Base-by-base conservation (phyloP, 2,329 filamentous ascomycete species). In the Rhynchosporium secalis region DNA sequence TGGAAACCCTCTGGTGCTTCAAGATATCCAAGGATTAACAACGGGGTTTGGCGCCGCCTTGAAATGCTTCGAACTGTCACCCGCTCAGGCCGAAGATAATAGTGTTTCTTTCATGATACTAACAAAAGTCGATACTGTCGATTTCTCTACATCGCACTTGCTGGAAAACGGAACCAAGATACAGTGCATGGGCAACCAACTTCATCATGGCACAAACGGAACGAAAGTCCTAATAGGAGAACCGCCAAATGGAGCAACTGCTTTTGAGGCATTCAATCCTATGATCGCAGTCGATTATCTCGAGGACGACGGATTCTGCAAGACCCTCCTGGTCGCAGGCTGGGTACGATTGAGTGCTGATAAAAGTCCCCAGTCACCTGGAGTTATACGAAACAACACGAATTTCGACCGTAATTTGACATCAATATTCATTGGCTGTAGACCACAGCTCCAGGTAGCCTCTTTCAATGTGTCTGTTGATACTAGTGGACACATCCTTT, bases 401-500 rank as follows among this genome's bases (percentile, higher is more conserved):
- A 10, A 28, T 7, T 15, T 2, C 28, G 49, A 40, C 3, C 13
- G 29, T 12, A 26, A n/a, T 15, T 7, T 58, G 3, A 61, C 56
- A 36, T 56, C 26, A 28, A 67, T 63, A 5, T 66, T 77, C 29
- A 65, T 80, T 1, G 65, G 71, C 3, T 81, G 79, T 51, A 69
- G 62, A 4, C 75, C 76, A 1, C 65, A 45, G 4, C n/a, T 80
- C 1, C 26, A 65, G 0, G 72, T 69, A 1, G 76, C 73, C 1
- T 13, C 58, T 1, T 78, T 76, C 10, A 71, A 74, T 0, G 68
- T 80, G 10, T 63, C 62, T 0, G 74, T 79, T 1, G 72, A 77
- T 56, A 15, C 40, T 1, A 58, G 48, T 2, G 76, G 77, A 1
- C 70, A 69, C 6, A 62, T 79, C 40, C 28, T 72, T 8, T n/a